Conservation (phyloP, 352 stramenopile species). For the Achlya hypogyna region DNA sequence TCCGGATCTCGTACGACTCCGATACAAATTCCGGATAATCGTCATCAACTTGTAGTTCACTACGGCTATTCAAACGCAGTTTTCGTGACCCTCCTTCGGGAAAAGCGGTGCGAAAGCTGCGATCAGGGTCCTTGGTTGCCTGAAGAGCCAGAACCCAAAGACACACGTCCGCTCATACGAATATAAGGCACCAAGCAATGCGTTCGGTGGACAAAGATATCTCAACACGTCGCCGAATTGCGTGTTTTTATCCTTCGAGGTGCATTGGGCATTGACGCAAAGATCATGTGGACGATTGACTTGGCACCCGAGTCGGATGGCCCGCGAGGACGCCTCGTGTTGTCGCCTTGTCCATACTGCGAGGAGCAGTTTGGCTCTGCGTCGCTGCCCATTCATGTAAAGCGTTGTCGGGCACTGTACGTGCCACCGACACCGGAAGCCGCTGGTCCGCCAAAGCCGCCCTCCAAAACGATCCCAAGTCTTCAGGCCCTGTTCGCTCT, state of each 20-base stretch:
- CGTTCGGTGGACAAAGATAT: not conserved
- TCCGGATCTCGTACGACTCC: not conserved
- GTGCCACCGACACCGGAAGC: not conserved
- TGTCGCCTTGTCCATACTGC: conserved; percentile 10
- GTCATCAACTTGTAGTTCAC: too few relatives aligned
- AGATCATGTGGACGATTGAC: conserved; percentile 5
- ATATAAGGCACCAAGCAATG: not conserved
- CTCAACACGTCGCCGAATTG: not conserved
- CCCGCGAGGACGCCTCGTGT: not conserved
- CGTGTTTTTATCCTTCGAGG: not conserved
- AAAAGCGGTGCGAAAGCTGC: not conserved
- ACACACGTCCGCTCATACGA: not conserved
- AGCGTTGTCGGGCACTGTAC: conserved; percentile 1
- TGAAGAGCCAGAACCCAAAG: not conserved
- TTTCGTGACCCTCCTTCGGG: not conserved
- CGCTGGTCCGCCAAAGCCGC: not conserved
- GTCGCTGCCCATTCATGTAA: conserved; percentile 12
- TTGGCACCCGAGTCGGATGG: not conserved
- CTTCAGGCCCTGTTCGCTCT: conserved; percentile 10
- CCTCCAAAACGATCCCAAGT: not conserved
- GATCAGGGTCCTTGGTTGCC: not conserved
- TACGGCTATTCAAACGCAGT: not conserved
- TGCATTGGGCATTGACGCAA: not conserved
- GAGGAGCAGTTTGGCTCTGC: conserved; percentile 11
- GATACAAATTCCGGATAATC: not conserved